Conservation (phyloP, 2,329 filamentous ascomycete genomes). For the Talaromyces pinophilus region DNA sequence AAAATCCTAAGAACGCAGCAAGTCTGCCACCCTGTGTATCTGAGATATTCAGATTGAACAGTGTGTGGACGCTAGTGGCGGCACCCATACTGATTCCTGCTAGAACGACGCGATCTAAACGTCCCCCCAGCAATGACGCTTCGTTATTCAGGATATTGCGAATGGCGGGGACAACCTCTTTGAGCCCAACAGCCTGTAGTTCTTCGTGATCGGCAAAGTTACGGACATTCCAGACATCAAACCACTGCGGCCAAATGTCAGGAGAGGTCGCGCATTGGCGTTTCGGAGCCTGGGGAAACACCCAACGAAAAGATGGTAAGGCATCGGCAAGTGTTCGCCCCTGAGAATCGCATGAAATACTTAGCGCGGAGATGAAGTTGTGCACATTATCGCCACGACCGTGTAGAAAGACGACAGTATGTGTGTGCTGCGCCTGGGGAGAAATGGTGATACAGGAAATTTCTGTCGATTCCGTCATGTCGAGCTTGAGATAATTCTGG, state of each 20-base stretch:
- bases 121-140: neutral
- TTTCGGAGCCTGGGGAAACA: slow-evolving; percentile 14
- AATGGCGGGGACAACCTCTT: slow-evolving; percentile 10
- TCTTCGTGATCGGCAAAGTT: slow-evolving; percentile 18
- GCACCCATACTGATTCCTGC: slow-evolving; percentile 18
- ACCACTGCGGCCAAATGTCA: slow-evolving; percentile 14
- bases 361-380: no score
- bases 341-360: neutral
- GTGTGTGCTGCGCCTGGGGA: neutral
- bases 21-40: no score
- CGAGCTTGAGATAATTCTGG: no score
- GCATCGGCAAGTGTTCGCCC: neutral
- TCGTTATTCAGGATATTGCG: neutral
- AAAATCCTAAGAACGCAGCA: slow-evolving; percentile 9
- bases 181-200: slow-evolving; percentile 11
- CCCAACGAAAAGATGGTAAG: slow-evolving; percentile 16
- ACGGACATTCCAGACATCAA: slow-evolving; percentile 15
- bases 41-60: no score
- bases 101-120: slow-evolving; percentile 4
- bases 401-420: slow-evolving; percentile 18
- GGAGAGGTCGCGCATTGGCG: slow-evolving; percentile 10
- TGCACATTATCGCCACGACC: slow-evolving; percentile 7
- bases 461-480: neutral
- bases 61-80: slow-evolving; percentile 2
- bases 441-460: neutral